Percentiles rank a stretch among this genome's conserved stretches.
These are phyloP conservation scores for Cicer bijugum DNA, from an alignment of 306 rosid species.

Conservation along the genomic window DNA sequence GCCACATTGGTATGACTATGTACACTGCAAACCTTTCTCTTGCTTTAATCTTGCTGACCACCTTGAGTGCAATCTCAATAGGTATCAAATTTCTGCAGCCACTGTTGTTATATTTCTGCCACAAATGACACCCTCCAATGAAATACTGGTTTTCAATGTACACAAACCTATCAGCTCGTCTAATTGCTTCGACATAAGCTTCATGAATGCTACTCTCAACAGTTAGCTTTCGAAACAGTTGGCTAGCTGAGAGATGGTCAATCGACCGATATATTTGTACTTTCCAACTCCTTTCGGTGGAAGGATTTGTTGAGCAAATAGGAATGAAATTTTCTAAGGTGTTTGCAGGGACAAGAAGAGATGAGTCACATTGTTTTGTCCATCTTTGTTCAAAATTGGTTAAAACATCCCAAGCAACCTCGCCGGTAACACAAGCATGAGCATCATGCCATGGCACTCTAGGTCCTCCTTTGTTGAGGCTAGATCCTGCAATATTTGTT, in stretches of 20 bases:
- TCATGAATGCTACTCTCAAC: conserved; percentile 92
- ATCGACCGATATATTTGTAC: conserved; percentile 91
- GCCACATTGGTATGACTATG: conserved; percentile 97
- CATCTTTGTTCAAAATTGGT: conserved; percentile 94
- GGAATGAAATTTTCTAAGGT: conserved; percentile 56
- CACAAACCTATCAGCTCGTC: conserved; percentile 80
- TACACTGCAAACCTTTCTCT: conserved; percentile 84
- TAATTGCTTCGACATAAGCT: conserved; percentile 84
- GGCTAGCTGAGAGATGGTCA: conserved; percentile 73
- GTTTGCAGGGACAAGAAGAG: conserved; percentile 63
- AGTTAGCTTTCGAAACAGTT: conserved; percentile 63
- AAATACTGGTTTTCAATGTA: conserved; percentile 95
- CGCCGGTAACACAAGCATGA: conserved; percentile 86
- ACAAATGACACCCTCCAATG: conserved; percentile 85
- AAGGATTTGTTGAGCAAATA: conserved; percentile 51
- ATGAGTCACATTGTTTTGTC: conserved; percentile 75
- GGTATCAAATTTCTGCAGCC: conserved; percentile 90
- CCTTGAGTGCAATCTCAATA: conserved; percentile 84
- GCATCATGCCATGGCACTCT: conserved; percentile 98
- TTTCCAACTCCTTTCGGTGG: conserved; percentile 64
- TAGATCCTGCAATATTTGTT: conserved; percentile 75
- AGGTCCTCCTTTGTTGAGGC: conserved; percentile 85
- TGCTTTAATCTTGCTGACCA: conserved; percentile 74
- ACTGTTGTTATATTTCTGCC: conserved; percentile 72
- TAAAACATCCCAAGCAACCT: conserved; percentile 86